A percentile compares a stretch with the other conserved stretches of the same genome.
These are phyloP conservation scores for Artemisia annua DNA, from an alignment of 129 eudicot species.

Conservation along the genomic window DNA sequence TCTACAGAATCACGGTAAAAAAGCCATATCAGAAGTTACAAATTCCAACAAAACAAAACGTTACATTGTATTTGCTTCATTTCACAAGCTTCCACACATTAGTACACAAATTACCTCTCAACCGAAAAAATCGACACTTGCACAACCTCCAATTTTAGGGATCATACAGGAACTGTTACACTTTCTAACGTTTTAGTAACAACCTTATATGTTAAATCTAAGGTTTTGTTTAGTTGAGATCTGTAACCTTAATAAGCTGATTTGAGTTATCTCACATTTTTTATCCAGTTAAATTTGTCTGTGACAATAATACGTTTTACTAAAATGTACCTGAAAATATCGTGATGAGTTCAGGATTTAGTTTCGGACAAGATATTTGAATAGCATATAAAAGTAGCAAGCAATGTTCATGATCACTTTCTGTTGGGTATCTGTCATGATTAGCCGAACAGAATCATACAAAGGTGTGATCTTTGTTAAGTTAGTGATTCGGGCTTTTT, in stretches of 20 bases:
- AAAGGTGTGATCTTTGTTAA: conserved; percentile 3
- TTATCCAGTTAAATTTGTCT: no score
- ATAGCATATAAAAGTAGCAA: no score
- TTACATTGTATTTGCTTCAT: conserved; percentile 13
- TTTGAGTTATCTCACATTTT: neutral
- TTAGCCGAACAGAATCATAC: neutral
- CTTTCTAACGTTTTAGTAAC: no score
- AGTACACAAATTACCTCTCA: neutral
- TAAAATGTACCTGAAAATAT: no score
- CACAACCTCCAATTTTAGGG: no score
- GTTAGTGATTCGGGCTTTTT: conserved; percentile 1
- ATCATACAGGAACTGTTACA: no score
- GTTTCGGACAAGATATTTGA: no score
- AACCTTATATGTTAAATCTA: neutral
- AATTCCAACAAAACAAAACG: neutral
- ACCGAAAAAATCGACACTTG: neutral
- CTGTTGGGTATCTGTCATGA: conserved; percentile 5
- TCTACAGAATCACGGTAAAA: neutral
- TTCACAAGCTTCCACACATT: conserved; percentile 2
- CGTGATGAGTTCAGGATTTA: no score
- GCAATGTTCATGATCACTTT: no score
- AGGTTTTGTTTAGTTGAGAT: neutral
- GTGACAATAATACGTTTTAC: no score
- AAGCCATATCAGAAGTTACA: neutral
- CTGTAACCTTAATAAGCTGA: neutral